Percentiles rank a stretch among this genome's conserved stretches.
Conservation (phyloP, 1,284 basidiomycete species). For the Heterobasidion occidentale region DNA sequence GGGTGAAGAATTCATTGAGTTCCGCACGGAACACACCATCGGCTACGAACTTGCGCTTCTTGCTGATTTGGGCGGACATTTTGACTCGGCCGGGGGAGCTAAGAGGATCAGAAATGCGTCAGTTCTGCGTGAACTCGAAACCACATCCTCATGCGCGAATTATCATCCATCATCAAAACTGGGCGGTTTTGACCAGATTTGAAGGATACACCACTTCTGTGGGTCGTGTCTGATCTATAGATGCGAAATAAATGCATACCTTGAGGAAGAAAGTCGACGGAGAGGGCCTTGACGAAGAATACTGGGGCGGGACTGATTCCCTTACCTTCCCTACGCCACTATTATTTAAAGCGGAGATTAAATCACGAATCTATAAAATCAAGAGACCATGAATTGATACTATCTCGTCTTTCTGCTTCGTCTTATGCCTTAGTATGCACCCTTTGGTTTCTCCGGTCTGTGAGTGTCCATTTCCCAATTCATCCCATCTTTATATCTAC, state of each 20-base stretch:
- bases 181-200: background rate
- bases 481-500: background rate
- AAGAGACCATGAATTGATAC: too few relatives aligned
- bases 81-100: constrained; percentile 19
- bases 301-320: background rate
- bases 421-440: too few relatives aligned
- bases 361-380: too few relatives aligned
- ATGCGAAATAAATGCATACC: constrained; percentile 8
- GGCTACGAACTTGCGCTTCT: constrained; percentile 97
- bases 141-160: constrained; percentile 5
- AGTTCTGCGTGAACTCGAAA: constrained; percentile 3
- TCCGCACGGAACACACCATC: constrained; percentile 99
- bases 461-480: too few relatives aligned
- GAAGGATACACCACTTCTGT: too few relatives aligned
- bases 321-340: too few relatives aligned
- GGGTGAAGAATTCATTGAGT: constrained; percentile 97
- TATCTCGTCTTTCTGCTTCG: too few relatives aligned
- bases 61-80: constrained; percentile 85
- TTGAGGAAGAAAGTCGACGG: constrained; percentile 13
- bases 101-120: background rate
- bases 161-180: constrained; percentile 7
- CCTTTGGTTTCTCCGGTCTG: too few relatives aligned
- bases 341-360: too few relatives aligned
- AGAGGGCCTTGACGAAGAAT: constrained; percentile 3
- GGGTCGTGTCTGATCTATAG: too few relatives aligned